Evolutionary conservation across 2,329 filamentous ascomycete genomes (phyloP).

Genomic region (Curvularia sp.): DNA sequence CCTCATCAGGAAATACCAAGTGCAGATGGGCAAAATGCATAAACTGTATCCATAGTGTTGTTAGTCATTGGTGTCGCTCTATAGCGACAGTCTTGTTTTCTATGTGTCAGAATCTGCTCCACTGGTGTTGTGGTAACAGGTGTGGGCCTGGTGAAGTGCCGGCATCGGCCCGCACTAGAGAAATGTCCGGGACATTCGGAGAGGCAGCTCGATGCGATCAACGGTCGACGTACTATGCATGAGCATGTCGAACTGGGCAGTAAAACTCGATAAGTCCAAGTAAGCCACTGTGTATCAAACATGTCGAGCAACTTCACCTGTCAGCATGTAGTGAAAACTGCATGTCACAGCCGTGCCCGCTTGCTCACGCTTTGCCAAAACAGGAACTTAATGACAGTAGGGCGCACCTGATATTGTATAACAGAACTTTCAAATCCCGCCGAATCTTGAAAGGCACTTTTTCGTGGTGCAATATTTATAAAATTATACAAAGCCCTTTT

Average conservation of each 20-base stretch:
- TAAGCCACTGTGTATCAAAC: not conserved
- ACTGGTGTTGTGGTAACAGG: not conserved
- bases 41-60: not conserved
- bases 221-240: not conserved
- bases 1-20: constrained; percentile 15
- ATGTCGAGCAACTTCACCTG: not conserved
- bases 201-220: not conserved
- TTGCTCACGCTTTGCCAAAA: constrained; percentile 8
- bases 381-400: constrained; percentile 8
- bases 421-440: not conserved
- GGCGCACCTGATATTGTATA: not conserved
- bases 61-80: constrained; percentile 1
- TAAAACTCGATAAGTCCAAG: not conserved
- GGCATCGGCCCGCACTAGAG: constrained; percentile 3
- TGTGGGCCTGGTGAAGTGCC: not conserved
- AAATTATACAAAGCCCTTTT: not conserved
- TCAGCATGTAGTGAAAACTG: not conserved
- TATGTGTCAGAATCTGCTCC: not conserved
- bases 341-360: not conserved
- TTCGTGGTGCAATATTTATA: not conserved
- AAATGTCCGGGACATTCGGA: not conserved
- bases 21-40: not conserved
- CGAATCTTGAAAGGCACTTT: not conserved
- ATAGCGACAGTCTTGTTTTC: not conserved
- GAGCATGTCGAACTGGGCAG: not conserved